Conservation (phyloP, 352 stramenopile genomes). For the Phytophthora nicotianae region DNA sequence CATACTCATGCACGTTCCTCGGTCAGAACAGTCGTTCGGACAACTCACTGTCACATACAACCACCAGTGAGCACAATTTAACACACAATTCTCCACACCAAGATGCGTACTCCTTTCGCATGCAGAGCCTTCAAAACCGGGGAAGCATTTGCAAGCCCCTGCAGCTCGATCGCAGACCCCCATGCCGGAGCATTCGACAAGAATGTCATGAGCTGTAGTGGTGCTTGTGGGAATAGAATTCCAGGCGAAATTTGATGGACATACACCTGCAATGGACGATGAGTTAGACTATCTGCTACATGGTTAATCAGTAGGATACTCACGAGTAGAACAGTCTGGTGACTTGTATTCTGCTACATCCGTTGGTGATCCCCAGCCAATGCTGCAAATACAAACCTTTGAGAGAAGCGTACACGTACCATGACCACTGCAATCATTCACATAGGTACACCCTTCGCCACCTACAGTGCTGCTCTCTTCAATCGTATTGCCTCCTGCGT, state of each 20-base stretch:
- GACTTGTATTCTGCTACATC: slow-evolving; percentile 80
- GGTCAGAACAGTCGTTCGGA: slow-evolving; percentile 73
- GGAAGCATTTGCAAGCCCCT: slow-evolving; percentile 83
- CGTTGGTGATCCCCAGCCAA: slow-evolving; percentile 57
- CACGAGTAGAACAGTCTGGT: slow-evolving; percentile 81
- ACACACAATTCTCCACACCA: slow-evolving; percentile 1
- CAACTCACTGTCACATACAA: slow-evolving; percentile 49
- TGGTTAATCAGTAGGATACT: slow-evolving; percentile 9
- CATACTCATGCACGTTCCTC: slow-evolving; percentile 86
- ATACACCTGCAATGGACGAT: slow-evolving; percentile 45
- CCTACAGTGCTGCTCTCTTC: slow-evolving; percentile 58
- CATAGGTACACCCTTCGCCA: slow-evolving; percentile 63
- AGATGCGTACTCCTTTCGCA: slow-evolving; percentile 73
- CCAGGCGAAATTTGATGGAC: slow-evolving; percentile 60
- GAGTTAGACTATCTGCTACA: not conserved
- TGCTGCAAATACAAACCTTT: slow-evolving; percentile 64
- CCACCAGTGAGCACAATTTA: no score
- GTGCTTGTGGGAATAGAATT: slow-evolving; percentile 46
- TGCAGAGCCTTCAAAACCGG: slow-evolving; percentile 77
- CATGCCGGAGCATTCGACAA: slow-evolving; percentile 90
- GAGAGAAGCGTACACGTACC: slow-evolving; percentile 76
- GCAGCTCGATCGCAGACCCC: slow-evolving; percentile 77
- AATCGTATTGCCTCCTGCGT: slow-evolving; percentile 46
- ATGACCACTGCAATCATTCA: slow-evolving; percentile 88
- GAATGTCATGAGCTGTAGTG: slow-evolving; percentile 42